Evolutionary conservation across 805 yeast species (phyloP).

Genomic region (Teunomyces barrocoloradensis): DNA sequence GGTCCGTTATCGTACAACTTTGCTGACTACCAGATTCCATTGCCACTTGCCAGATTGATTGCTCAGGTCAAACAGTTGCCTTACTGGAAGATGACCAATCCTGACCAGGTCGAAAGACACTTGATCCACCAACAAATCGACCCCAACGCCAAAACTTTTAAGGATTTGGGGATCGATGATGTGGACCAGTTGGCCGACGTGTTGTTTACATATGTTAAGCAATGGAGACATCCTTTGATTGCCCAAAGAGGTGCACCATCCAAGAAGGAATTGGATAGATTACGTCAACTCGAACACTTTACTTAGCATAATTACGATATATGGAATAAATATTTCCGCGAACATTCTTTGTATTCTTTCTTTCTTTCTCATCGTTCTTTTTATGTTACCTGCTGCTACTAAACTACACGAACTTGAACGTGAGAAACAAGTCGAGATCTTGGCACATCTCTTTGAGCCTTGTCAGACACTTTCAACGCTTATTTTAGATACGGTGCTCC

Average conservation of each 20-base stretch:
- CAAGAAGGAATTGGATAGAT: constrained; percentile 38
- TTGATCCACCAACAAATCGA: constrained; percentile 64
- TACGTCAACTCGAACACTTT: constrained; percentile 46
- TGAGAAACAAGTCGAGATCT: constrained; percentile 32
- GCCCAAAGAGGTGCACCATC: constrained; percentile 44
- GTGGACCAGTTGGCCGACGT: constrained; percentile 41
- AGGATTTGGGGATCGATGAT: constrained; percentile 63
- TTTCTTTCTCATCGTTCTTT: not conserved
- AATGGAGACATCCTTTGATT: constrained; percentile 50
- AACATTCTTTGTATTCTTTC: no score
- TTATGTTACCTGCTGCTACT: constrained; percentile 1
- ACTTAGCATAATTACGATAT: constrained; percentile 18
- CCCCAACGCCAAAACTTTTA: constrained; percentile 58
- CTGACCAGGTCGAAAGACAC: constrained; percentile 75
- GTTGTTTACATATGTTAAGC: constrained; percentile 45
- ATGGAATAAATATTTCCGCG: not conserved
- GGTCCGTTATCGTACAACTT: constrained; percentile 45
- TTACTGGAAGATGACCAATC: constrained; percentile 52
- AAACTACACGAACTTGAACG: constrained; percentile 13
- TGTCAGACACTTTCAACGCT: constrained; percentile 46
- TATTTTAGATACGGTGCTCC: constrained; percentile 27
- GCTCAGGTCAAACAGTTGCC: constrained; percentile 43
- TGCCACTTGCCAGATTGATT: constrained; percentile 42
- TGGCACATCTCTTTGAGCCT: constrained; percentile 65
- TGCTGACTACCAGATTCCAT: constrained; percentile 44